Evolutionary conservation across 192 early-diverging fungal species (phyloP), one percentile per base, ranked within the genome.

Genomic region (Diversispora eburnea): DNA sequence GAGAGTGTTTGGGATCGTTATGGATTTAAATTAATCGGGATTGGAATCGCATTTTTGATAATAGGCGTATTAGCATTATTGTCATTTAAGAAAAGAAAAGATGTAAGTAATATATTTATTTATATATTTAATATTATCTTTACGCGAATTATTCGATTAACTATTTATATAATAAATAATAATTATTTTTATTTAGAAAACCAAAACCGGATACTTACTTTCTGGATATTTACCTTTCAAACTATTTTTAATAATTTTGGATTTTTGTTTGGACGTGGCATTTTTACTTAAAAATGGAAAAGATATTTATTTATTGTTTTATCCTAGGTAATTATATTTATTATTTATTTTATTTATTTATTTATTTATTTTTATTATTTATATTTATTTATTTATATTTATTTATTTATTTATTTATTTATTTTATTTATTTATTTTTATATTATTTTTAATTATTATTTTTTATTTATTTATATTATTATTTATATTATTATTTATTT

Each of bases 181-280:
- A 2, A 33, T 33, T 33, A 33, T 33, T 33, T 33, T 33, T 66
- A 66, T 49, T 0, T 48, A 66, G 64, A 45, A 45, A 25, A 66
- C 46, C n/a, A n/a, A n/a, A n/a, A n/a, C n/a, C n/a, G n/a, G n/a
- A n/a, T n/a, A n/a, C n/a, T n/a, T n/a, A n/a, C n/a, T n/a, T n/a
- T n/a, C n/a, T 12, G 22, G 45, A 10, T 66, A 48, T 66, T n/a
- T 66, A 47, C 3, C 64, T 48, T 66, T 66, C 46, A 66, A 47
- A 48, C 9, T 66, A 22, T 66, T 66, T 19, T 12, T 66, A 5
- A 66, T 66, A 45, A 46, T 20, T 48, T 47, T 66, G 45, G 64
- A 66, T 20, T 66, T 66, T 25, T 8, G 7, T 4, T 12, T 66
- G 1, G 64, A 66, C 48, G 39, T 63, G 2, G 39, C 39, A 3